These are phyloP conservation scores for Coniferiporia weirii DNA, from an alignment of 1,284 basidiomycete species.

Conservation along the genomic window DNA sequence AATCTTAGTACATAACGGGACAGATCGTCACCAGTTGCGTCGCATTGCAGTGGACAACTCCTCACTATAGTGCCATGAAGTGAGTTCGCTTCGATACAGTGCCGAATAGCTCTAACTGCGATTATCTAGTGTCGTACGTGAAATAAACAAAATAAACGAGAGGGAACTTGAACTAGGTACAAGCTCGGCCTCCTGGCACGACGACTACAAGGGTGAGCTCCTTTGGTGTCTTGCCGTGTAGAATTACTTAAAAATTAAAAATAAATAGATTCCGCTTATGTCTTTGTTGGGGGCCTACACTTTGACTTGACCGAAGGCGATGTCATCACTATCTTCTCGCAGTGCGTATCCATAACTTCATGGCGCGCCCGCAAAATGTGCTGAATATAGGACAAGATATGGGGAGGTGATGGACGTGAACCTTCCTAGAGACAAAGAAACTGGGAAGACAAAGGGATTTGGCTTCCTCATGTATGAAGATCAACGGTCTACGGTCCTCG, in stretches of 20 bases:
- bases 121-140: slow-evolving; percentile 72
- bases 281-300: slow-evolving; percentile 86
- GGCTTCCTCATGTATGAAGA: slow-evolving; percentile 99
- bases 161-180: slow-evolving; percentile 82
- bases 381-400: slow-evolving; percentile 49
- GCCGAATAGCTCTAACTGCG: slow-evolving; percentile 18
- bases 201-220: slow-evolving; percentile 78
- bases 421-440: slow-evolving; percentile 87
- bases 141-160: slow-evolving; percentile 92
- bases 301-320: slow-evolving; percentile 94
- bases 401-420: slow-evolving; percentile 95
- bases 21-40: neutral
- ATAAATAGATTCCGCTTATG: slow-evolving; percentile 82
- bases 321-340: slow-evolving; percentile 95
- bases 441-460: slow-evolving; percentile 87
- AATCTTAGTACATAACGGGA: neutral
- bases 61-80: slow-evolving; percentile 50
- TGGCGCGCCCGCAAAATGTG: neutral
- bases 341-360: slow-evolving; percentile 51
- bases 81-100: slow-evolving; percentile 33
- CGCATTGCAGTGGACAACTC: slow-evolving; percentile 4
- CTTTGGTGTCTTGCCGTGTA: neutral
- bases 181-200: slow-evolving; percentile 87
- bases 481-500: slow-evolving; percentile 91
- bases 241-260: slow-evolving; percentile 9